Base-by-base conservation (phyloP, 176 grass and related monocot genomes). In the Lolium perenne region DNA sequence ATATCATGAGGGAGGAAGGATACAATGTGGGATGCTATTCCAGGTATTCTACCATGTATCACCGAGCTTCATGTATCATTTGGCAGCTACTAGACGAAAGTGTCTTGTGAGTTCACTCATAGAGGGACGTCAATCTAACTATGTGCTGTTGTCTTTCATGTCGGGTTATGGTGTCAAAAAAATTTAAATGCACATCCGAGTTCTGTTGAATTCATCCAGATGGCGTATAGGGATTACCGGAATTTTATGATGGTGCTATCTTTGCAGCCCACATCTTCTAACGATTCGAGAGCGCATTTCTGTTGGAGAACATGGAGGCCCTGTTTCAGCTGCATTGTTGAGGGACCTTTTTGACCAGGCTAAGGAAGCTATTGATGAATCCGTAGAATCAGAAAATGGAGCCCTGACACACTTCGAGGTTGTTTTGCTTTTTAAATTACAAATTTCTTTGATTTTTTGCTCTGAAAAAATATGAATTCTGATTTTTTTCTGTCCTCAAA, bases 391-490 rank as follows among this genome's bases (percentile, higher is more conserved):
- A n/a, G 93, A 98, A 94, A 91, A 94, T 87, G 90, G 92, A 68
- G 66, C 93, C 38, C 79, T 98, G 35, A 94, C 88, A 58, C 93
- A 98, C 83, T 98, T 95, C 82, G 96, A 95, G 91, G 96, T 95
- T 92, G 25, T 72, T 85, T 75, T 80, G 10, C 38, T 48, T 3
- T 64, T 49, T 29, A 40, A 67, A 13, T 25, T 71, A 53, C 10
- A 71, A 48, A 51, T 23, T 15, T 67, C 62, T 0, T 26, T 82
- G 4, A 14, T 1, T 25, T 73, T 75, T 71, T 77, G 14, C 18
- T 56, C 6, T 14, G 45, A 1, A 7, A 67, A 82, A 14, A 10
- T 8, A 16, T 55, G 18, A 56, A 38, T 18, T 46, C 73, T 32
- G 17, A 11, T 76, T 77, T 56, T 77, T 10, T 20, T 77, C 18